These are phyloP conservation scores for Gentiana dahurica DNA, from an alignment of 257 asterid species.

Conservation along the genomic window DNA sequence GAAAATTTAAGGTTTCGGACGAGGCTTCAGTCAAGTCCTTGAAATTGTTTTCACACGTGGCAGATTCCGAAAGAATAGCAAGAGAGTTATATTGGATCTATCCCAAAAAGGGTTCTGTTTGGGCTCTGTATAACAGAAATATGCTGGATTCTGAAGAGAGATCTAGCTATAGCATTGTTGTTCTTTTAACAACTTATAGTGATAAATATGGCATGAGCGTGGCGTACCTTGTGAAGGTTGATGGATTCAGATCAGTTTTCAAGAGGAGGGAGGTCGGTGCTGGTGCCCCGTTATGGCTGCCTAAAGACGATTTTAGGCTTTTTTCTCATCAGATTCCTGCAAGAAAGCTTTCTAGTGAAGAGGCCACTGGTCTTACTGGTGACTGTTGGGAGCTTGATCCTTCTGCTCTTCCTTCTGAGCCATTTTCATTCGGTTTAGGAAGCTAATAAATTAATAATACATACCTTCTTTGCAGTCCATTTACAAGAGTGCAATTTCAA, in stretches of 20 bases:
- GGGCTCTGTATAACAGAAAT: conserved; percentile 49
- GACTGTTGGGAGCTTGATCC: conserved; percentile 94
- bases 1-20: conserved; percentile 54
- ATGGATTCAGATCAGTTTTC: conserved; percentile 57
- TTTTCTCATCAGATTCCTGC: conserved; percentile 85
- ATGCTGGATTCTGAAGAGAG: conserved; percentile 18
- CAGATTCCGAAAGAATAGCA: conserved; percentile 62
- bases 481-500: too few relatives aligned
- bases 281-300: conserved; percentile 37
- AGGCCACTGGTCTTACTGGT: conserved; percentile 49
- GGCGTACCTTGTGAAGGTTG: conserved; percentile 61
- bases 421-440: conserved; percentile 10
- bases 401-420: conserved; percentile 42
- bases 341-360: conserved; percentile 63
- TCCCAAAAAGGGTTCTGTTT: conserved; percentile 79
- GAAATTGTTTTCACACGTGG: conserved; percentile 64
- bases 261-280: conserved; percentile 64
- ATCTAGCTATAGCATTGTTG: conserved; percentile 36
- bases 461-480: too few relatives aligned
- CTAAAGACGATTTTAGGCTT: conserved; percentile 31
- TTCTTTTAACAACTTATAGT: conserved; percentile 50
- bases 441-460: not conserved
- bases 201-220: conserved; percentile 62
- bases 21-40: conserved; percentile 33
- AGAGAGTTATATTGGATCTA: conserved; percentile 54